phyloP scores from a whole-genome alignment of 2,329 filamentous ascomycete genomes.

The Alternaria consortialis region DNA sequence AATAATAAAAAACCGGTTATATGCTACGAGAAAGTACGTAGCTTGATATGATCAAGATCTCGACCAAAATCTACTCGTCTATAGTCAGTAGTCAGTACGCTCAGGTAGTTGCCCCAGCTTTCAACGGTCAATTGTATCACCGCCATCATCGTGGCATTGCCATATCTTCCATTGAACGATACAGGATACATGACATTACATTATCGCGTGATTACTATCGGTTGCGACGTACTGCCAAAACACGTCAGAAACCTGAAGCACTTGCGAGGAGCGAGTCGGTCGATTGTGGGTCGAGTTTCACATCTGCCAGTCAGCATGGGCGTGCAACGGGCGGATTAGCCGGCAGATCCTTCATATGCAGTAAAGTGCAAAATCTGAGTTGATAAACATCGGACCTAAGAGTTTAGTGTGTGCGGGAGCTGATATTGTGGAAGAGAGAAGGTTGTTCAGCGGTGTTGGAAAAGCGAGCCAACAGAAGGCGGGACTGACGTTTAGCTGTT shows the following conservation, averaged over 20 bases:
- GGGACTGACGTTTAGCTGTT: neutral
- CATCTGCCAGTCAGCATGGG: neutral
- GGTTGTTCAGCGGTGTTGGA: neutral
- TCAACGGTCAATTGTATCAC: neutral
- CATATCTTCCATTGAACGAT: conserved; percentile 8
- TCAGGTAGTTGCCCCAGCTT: neutral
- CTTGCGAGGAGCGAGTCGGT: conserved; percentile 8
- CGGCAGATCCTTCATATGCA: neutral
- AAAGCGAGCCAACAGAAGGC: neutral
- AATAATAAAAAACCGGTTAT: neutral
- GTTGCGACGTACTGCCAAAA: conserved; percentile 18
- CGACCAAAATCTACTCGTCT: neutral
- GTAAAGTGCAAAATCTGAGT: neutral
- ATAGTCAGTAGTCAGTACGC: neutral
- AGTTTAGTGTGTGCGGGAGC: neutral
- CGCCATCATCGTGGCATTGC: neutral
- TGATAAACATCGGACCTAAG: neutral
- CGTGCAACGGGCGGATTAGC: neutral
- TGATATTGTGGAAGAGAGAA: neutral
- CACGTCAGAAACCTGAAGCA: conserved; percentile 29
- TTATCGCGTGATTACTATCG: conserved; percentile 21
- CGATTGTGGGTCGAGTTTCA: conserved; percentile 44
- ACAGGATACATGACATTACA: neutral
- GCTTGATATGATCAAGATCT: neutral
- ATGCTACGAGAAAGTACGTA: neutral